Percentiles rank a stretch among this genome's conserved stretches.
These are phyloP conservation scores for Sideroxylon spinosum DNA, from an alignment of 179 eudicot species.

Conservation along the genomic window DNA sequence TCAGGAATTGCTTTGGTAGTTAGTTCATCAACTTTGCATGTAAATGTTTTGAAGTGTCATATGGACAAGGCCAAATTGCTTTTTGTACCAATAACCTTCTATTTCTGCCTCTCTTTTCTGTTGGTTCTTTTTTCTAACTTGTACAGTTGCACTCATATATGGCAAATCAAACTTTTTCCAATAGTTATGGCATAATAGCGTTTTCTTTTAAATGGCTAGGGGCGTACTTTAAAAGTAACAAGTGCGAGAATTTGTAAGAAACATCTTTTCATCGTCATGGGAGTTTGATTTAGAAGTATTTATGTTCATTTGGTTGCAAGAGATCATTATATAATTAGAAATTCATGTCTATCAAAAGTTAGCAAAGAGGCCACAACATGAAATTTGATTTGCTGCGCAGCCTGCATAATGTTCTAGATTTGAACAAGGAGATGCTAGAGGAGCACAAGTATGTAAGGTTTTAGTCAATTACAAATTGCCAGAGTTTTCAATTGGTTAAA, in stretches of 20 bases:
- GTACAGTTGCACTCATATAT: background rate
- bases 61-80: background rate
- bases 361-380: background rate
- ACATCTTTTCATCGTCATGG: background rate
- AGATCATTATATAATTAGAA: too few species aligned
- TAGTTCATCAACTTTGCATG: too few species aligned
- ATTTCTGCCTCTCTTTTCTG: background rate
- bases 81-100: background rate
- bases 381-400: background rate
- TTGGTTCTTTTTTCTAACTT: background rate
- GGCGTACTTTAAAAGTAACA: too few species aligned
- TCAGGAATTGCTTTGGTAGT: background rate
- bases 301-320: too few species aligned
- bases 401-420: background rate
- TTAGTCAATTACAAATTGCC: too few species aligned
- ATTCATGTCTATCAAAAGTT: too few species aligned
- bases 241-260: background rate
- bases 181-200: background rate
- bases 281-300: too few species aligned
- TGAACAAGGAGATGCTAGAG: background rate
- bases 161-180: background rate
- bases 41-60: background rate
- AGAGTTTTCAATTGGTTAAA: too few species aligned
- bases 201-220: background rate
- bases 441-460: background rate